Percentiles rank a stretch among this genome's conserved stretches.
Conservation (phyloP, 1,139 yeast species). For the Nadsonia commutata region DNA sequence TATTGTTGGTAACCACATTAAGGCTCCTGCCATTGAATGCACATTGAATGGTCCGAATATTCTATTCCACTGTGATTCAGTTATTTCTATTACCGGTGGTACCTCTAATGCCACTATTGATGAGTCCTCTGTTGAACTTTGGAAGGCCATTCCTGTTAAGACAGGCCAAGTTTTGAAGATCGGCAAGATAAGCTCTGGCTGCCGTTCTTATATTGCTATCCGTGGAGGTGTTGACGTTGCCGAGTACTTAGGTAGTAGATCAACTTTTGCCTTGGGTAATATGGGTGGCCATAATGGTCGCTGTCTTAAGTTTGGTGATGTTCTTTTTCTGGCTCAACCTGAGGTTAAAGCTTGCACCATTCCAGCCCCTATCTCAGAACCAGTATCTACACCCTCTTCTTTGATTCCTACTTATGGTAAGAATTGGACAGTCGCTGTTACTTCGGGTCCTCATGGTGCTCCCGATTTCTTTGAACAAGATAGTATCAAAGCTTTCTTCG, state of each 20-base stretch:
- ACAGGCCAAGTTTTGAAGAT: conserved; percentile 67
- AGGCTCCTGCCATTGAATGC: conserved; percentile 81
- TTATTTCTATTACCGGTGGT: conserved; percentile 82
- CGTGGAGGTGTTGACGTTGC: conserved; percentile 92
- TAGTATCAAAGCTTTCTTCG: conserved; percentile 59
- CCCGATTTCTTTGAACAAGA: conserved; percentile 86
- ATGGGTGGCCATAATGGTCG: conserved; percentile 94
- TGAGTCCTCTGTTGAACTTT: conserved; percentile 40
- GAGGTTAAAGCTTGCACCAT: conserved; percentile 49
- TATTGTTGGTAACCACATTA: conserved; percentile 70
- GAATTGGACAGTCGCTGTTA: conserved; percentile 79
- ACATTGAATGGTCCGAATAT: conserved; percentile 80
- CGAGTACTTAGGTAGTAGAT: conserved; percentile 87
- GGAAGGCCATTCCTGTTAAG: conserved; percentile 55
- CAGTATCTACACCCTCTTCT: conserved; percentile 38
- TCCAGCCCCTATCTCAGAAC: conserved; percentile 57
- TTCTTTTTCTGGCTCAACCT: conserved; percentile 71
- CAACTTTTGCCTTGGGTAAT: conserved; percentile 88
- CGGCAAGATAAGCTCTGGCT: conserved; percentile 70
- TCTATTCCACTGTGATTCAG: conserved; percentile 64
- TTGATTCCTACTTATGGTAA: conserved; percentile 48
- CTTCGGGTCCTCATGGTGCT: conserved; percentile 95
- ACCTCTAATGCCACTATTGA: conserved; percentile 50
- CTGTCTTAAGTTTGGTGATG: conserved; percentile 82
- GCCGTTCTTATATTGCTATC: conserved; percentile 79